Evolutionary conservation across 495 filamentous ascomycete species (phyloP).

Genomic region (Neurospora sp.): DNA sequence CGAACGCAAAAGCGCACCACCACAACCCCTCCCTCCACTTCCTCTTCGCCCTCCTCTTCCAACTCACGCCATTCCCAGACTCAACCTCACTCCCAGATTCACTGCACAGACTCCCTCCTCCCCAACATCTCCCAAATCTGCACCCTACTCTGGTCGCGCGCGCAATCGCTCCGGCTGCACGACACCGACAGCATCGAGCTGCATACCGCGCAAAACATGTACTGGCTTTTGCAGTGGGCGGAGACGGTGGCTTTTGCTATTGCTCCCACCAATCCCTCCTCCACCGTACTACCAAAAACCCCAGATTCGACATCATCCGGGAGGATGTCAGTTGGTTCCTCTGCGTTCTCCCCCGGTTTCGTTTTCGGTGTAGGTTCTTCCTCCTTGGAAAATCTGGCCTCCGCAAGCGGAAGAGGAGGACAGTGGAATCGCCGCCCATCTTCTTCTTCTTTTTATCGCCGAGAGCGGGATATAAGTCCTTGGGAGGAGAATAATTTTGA

Average conservation of each 20-base stretch:
- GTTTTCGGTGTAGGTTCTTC: neutral
- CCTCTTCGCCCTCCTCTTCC: neutral
- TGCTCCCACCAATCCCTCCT: neutral
- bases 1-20: neutral
- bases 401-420: neutral
- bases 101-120: no score
- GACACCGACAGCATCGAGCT: conserved; percentile 12
- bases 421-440: neutral
- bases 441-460: neutral
- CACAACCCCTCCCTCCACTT: neutral
- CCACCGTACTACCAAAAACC: neutral
- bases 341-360: neutral
- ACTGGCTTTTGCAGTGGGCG: conserved; percentile 14
- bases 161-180: conserved; percentile 10
- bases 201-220: conserved; percentile 14
- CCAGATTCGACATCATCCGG: neutral
- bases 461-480: neutral
- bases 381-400: neutral
- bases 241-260: conserved; percentile 13
- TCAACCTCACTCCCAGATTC: no score
- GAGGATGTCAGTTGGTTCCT: neutral
- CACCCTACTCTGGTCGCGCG: conserved; percentile 16
- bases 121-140: conserved; percentile 20
- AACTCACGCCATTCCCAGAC: no score
- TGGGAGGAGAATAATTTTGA: neutral